Evolutionary conservation across 129 eudicot genomes (phyloP).

Genomic region (Tagetes patula): DNA sequence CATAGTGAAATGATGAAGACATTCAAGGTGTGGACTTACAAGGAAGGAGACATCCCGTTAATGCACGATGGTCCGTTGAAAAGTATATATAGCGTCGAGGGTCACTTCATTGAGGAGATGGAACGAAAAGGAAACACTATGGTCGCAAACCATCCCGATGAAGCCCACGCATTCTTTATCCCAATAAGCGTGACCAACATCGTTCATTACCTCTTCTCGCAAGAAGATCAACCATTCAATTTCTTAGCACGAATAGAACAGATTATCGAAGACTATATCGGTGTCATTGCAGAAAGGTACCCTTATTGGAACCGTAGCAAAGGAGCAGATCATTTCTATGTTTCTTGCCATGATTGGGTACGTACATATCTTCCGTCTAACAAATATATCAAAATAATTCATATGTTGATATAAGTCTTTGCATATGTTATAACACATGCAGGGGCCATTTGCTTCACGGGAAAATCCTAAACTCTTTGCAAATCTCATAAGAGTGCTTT

Average conservation of each 20-base stretch:
- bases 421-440: background rate
- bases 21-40: conserved; percentile 61
- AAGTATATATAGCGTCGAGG: conserved; percentile 60
- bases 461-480: conserved; percentile 39
- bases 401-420: too few species aligned
- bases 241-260: conserved; percentile 35
- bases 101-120: conserved; percentile 56
- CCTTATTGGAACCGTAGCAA: conserved; percentile 77
- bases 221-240: conserved; percentile 23
- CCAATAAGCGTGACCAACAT: conserved; percentile 58
- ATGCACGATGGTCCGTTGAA: conserved; percentile 70
- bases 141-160: conserved; percentile 55
- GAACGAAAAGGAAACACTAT: conserved; percentile 43
- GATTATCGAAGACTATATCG: conserved; percentile 50
- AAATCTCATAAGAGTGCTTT: conserved; percentile 61
- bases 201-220: conserved; percentile 43
- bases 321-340: conserved; percentile 84
- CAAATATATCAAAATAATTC: too few species aligned
- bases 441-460: conserved; percentile 49
- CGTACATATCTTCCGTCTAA: background rate
- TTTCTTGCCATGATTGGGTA: conserved; percentile 88
- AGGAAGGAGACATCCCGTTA: conserved; percentile 81
- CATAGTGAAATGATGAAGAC: conserved; percentile 67
- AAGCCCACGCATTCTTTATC: conserved; percentile 68
- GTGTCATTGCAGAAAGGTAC: conserved; percentile 48